phyloP scores from a whole-genome alignment of 768 basidiomycete genomes.

The Lactarius hatsudake region DNA sequence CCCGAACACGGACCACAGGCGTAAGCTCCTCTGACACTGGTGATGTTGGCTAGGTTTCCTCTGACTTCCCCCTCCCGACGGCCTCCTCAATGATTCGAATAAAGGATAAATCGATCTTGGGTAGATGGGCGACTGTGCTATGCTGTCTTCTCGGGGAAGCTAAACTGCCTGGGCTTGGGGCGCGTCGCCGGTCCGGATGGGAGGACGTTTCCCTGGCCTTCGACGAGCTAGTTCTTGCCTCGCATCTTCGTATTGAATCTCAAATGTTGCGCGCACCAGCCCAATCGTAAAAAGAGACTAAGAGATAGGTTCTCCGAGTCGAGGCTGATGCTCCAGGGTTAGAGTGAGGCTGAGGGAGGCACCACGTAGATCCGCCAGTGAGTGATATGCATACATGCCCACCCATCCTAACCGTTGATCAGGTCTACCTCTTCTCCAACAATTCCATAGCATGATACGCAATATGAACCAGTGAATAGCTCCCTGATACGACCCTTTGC shows the following conservation, averaged over 20 bases:
- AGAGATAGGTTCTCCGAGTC: background rate
- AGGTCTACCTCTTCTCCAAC: background rate
- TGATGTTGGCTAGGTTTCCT: background rate
- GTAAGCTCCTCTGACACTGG: background rate
- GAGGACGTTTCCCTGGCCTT: background rate
- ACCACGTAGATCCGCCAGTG: background rate
- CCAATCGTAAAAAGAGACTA: background rate
- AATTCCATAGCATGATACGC: background rate
- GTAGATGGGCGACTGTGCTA: background rate
- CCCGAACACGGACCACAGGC: background rate
- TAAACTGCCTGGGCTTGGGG: background rate
- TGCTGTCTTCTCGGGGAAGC: background rate
- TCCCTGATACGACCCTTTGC: background rate
- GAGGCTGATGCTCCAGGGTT: background rate
- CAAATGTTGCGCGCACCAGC: background rate
- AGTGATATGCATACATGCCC: background rate
- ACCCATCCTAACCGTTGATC: background rate
- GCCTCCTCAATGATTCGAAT: background rate
- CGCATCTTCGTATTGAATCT: background rate
- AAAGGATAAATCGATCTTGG: background rate
- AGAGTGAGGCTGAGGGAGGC: background rate
- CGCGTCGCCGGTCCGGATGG: background rate
- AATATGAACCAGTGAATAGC: background rate
- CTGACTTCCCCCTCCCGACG: background rate
- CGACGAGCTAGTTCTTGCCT: background rate